A percentile compares a stretch with the other conserved stretches of the same genome.
phyloP scores from a whole-genome alignment of 352 stramenopile species.

The Pelagophyceae sp. region DNA sequence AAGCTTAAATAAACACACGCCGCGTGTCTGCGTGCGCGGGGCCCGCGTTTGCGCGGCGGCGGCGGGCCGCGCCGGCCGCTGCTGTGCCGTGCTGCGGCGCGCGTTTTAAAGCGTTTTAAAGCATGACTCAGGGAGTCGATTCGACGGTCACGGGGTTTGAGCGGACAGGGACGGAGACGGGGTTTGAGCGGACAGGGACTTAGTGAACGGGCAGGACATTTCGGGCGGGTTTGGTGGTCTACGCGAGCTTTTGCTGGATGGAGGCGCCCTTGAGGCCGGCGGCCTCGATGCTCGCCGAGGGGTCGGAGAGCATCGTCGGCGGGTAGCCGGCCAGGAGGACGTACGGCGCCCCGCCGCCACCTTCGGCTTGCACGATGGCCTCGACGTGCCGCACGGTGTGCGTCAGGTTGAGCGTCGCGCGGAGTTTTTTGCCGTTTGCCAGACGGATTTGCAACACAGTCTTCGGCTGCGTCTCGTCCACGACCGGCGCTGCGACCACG shows the following conservation, averaged over 20 bases:
- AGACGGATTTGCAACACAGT: constrained; percentile 75
- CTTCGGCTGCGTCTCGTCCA: constrained; percentile 69
- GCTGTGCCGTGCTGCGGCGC: no score
- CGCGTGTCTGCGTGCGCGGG: no score
- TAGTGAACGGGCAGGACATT: no score
- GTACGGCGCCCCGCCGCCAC: constrained; percentile 57
- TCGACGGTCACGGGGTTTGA: no score
- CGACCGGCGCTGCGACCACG: constrained; percentile 46
- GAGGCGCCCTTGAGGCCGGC: constrained; percentile 70
- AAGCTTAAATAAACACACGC: constrained; percentile 21
- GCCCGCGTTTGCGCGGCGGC: no score
- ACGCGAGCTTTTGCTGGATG: constrained; percentile 62
- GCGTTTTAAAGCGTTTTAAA: no score
- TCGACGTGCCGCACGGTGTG: constrained; percentile 74
- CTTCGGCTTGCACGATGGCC: constrained; percentile 60
- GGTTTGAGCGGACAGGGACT: no score
- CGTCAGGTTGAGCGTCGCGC: constrained; percentile 68
- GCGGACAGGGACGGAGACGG: no score
- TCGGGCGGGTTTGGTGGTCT: no score
- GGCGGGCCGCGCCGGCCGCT: no score
- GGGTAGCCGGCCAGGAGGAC: constrained; percentile 69
- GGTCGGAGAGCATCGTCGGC: constrained; percentile 58
- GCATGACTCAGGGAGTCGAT: no score
- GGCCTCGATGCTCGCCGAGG: constrained; percentile 62
- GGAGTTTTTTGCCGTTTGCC: constrained; percentile 62